Evolutionary conservation across 345 rosid species (phyloP).

Genomic region (Abelmoschus esculentus): DNA sequence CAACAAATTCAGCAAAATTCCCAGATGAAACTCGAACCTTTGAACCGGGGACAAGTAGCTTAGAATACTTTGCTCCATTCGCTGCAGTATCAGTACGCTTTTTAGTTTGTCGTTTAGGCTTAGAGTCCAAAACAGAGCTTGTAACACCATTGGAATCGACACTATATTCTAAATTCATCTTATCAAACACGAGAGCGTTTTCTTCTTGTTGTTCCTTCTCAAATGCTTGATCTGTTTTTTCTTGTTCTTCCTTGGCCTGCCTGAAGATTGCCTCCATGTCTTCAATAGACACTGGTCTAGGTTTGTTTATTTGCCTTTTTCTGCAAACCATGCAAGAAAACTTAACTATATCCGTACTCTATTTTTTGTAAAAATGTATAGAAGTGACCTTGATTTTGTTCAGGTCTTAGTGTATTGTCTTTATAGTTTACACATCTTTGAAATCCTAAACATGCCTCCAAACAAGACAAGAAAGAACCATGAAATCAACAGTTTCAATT

Average conservation of each 20-base stretch:
- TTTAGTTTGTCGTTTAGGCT: conserved; percentile 25
- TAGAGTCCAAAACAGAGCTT: conserved; percentile 24
- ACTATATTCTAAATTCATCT: conserved; percentile 21
- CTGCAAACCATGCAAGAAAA: conserved; percentile 26
- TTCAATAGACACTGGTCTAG: conserved; percentile 58
- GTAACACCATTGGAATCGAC: conserved; percentile 21
- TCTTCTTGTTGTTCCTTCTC: conserved; percentile 36
- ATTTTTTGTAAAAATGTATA: too few species aligned
- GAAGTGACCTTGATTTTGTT: background rate
- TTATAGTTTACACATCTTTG: background rate
- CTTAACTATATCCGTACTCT: too few species aligned
- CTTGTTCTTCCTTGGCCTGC: conserved; percentile 73
- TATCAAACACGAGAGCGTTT: conserved; percentile 21
- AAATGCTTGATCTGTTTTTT: conserved; percentile 55
- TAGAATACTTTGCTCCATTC: conserved; percentile 22
- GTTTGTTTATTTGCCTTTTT: conserved; percentile 64
- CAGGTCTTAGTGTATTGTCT: background rate
- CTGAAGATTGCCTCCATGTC: conserved; percentile 66
- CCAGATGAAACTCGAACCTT: conserved; percentile 71
- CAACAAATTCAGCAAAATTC: conserved; percentile 63
- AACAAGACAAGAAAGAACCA: background rate
- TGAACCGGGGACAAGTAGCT: conserved; percentile 50
- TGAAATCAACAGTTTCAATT: background rate
- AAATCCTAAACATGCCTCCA: background rate
- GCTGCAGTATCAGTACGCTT: conserved; percentile 27